phyloP scores from a whole-genome alignment of 306 rosid species.

The Dalbergia cultrata region DNA sequence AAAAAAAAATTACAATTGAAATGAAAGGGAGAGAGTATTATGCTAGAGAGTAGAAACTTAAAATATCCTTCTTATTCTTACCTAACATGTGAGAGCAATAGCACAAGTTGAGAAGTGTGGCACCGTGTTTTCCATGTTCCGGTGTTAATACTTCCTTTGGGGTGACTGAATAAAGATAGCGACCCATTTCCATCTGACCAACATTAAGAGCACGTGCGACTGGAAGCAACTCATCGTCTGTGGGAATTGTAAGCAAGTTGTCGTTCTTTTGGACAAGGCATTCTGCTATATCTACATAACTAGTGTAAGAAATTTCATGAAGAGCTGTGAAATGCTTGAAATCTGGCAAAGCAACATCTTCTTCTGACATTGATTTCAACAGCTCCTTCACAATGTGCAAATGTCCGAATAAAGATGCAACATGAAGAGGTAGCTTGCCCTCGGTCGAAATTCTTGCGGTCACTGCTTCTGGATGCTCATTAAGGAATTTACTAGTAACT shows the following conservation, averaged over 20 bases:
- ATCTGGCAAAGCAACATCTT: neutral
- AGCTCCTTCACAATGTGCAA: neutral
- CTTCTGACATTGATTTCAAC: neutral
- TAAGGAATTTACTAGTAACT: neutral
- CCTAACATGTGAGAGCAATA: neutral
- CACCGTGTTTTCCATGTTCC: neutral
- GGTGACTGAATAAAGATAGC: neutral
- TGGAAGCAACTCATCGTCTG: neutral
- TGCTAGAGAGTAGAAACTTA: no score
- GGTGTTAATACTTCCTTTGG: neutral
- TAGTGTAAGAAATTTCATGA: neutral
- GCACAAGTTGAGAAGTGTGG: neutral
- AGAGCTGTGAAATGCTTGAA: neutral
- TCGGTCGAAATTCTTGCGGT: neutral
- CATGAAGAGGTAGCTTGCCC: neutral
- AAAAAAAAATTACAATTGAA: no score
- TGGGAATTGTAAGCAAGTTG: neutral
- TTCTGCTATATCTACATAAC: neutral
- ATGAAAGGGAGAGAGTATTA: no score
- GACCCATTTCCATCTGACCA: neutral
- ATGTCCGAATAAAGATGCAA: neutral
- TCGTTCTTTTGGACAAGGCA: neutral
- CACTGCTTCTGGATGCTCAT: neutral
- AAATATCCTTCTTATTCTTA: neutral
- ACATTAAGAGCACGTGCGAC: neutral